Base-by-base conservation (phyloP, 331 rosid genomes). In the Ulmus americana region DNA sequence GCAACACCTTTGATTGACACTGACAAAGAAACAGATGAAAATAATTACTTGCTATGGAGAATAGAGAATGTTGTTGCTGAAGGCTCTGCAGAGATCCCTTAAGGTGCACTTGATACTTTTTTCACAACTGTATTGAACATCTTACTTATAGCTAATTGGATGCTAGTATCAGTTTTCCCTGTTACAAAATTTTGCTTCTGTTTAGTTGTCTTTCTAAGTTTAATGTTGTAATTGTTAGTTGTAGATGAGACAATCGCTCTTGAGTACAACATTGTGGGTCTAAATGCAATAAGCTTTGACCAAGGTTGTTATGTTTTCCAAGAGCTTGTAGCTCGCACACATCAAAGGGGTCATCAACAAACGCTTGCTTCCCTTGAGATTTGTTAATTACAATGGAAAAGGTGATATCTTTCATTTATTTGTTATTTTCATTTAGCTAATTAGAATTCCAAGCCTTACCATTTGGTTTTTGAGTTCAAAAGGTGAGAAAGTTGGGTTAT, bases 241-340 rank as follows among this genome's bases (percentile, higher is more conserved):
- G 63, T 74, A 92, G 96, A 95, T 54, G 96, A 89, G 74, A 91
- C 96, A 53, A 77, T 89, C 55, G 95, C 95, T 5, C 96, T 86
- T 3, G 98, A 92, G 76, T 92, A 89, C 77, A 92, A 89, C 74
- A 73, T 92, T 81, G 98, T 64, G 62, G 95, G 85, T 61, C 88
- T 92, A 71, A 92, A 86, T 59, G 95, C 96, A 67, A 80, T 89
- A 70, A 92, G 95, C 85, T 92, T 92, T 59, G 95, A 92, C 72
- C 89, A 92, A 84, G 98, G 95, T 46, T 92, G 98, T 70, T 89
- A 92, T 62, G 84, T 92, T 8, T 96, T 96, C 50, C 96, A 89
- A 68, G 96, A 92, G 74, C 85, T 92, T 74, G 71, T 86, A 62
- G 98, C 96, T 68, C 94, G 95, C 14, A 86, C 96, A 0, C 91